Evolutionary conservation across 1,284 basidiomycete species (phyloP).

Genomic region (Fomes fomentarius): DNA sequence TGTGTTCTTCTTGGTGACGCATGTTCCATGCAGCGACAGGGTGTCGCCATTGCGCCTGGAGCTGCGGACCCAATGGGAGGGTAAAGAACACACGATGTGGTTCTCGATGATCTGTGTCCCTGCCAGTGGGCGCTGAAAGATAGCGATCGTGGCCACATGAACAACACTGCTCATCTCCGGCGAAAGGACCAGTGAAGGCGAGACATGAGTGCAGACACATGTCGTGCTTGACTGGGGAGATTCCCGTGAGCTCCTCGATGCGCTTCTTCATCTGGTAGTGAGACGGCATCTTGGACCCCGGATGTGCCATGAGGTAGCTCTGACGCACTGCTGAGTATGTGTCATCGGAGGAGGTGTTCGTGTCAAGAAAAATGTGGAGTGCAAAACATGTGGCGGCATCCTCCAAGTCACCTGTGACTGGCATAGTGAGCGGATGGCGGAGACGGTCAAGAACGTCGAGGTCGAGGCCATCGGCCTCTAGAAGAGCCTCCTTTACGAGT

Average conservation of each 20-base stretch:
- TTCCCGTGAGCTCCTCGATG: neutral
- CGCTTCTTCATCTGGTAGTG: neutral
- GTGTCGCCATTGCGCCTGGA: constrained; percentile 25
- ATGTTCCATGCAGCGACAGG: constrained; percentile 17
- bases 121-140: too few species aligned
- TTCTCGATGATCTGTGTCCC: too few species aligned
- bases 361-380: neutral
- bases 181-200: neutral
- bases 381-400: neutral
- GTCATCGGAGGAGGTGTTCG: neutral
- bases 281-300: neutral
- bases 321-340: neutral
- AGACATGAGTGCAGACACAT: neutral
- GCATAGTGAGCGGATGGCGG: neutral
- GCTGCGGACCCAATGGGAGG: constrained; percentile 29
- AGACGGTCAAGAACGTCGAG: neutral
- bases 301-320: neutral
- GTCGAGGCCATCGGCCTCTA: neutral
- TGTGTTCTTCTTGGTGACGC: constrained; percentile 17
- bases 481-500: neutral
- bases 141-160: too few species aligned
- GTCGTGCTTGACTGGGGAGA: neutral
- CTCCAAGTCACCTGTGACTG: neutral
- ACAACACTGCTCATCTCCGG: too few species aligned
- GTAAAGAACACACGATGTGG: constrained; percentile 18